Percentiles rank a stretch among this genome's conserved stretches.
phyloP scores from a whole-genome alignment of 495 filamentous ascomycete species.

The Daldinia loculata region DNA sequence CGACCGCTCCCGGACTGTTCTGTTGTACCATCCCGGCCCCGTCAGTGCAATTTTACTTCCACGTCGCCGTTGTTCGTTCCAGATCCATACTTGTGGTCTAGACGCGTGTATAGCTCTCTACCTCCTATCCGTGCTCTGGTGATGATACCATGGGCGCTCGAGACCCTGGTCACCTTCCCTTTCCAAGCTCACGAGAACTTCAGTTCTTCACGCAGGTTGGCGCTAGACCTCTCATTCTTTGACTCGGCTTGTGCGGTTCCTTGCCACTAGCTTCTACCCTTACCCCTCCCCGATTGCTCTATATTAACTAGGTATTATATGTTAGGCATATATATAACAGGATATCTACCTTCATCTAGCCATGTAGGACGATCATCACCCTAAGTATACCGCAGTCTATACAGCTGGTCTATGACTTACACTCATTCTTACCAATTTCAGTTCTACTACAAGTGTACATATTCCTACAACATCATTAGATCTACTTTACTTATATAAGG shows the following conservation, averaged over 20 bases:
- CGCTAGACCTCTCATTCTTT: conserved; percentile 32
- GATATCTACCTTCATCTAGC: conserved; percentile 19
- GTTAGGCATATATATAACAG: conserved; percentile 27
- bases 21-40: conserved; percentile 11
- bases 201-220: conserved; percentile 34
- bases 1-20: conserved; percentile 15
- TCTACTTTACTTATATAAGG: conserved; percentile 17
- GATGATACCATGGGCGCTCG: conserved; percentile 34
- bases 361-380: conserved; percentile 33
- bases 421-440: conserved; percentile 35
- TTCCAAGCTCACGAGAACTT: conserved; percentile 42
- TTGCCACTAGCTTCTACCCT: not conserved
- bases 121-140: conserved; percentile 29
- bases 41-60: conserved; percentile 22
- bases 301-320: not conserved
- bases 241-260: conserved; percentile 13
- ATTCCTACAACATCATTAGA: conserved; percentile 19
- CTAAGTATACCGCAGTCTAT: conserved; percentile 31
- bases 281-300: not conserved
- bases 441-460: conserved; percentile 44
- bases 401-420: conserved; percentile 41
- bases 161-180: conserved; percentile 41
- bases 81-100: conserved; percentile 34
- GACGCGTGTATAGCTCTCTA: conserved; percentile 30
- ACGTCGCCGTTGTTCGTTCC: conserved; percentile 7